Evolutionary conservation across 768 basidiomycete genomes (phyloP), one percentile per base, ranked within the genome.

Genomic region (Gautieria morchelliformis): DNA sequence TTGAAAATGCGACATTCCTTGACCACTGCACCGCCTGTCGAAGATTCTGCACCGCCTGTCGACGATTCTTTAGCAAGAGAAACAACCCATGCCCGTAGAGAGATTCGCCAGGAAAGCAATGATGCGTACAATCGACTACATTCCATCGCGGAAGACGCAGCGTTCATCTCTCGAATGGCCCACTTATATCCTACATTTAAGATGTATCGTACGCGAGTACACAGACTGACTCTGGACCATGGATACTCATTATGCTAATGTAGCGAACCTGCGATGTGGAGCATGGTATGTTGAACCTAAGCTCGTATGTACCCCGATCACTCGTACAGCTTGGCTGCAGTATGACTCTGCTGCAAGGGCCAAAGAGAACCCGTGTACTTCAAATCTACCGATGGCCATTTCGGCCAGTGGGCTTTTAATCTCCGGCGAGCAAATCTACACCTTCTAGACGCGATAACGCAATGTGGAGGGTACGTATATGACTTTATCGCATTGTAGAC

Each of bases 201-300:
- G 0, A 58, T 88, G 9, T 63, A 88, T 12, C 82, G 87, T 79
- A 56, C 27, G 73, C 79, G 56, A 30, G 64, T 66, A 20, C 45
- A 27, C 33, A 46, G 42, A 0, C 27, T 27, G 27, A 10, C 10
- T 24, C 35, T 10, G 17, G 24, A 20, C 7, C 14, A 45, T 14
- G 59, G 2, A 15, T 27, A 56, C 24, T 19, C 22, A 35, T 37
- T 27, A 48, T 37, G 54, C n/a, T 50, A 33, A 22, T 37, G 37
- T 65, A 89, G 92, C 95, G 3, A 98, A 98, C 67, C 78, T 93
- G 65, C 81, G 95, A 22, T 96, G 93, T 64, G 95, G 95, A 4
- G 86, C 86, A 7, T 98, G 94, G 94, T 97, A 96, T 68, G 82
- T 85, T 6, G 78, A 92, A 63, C 89, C 92, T 19, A 58, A 63